Evolutionary conservation across 495 filamentous ascomycete species (phyloP).

Genomic region (Xylaria palmicola): DNA sequence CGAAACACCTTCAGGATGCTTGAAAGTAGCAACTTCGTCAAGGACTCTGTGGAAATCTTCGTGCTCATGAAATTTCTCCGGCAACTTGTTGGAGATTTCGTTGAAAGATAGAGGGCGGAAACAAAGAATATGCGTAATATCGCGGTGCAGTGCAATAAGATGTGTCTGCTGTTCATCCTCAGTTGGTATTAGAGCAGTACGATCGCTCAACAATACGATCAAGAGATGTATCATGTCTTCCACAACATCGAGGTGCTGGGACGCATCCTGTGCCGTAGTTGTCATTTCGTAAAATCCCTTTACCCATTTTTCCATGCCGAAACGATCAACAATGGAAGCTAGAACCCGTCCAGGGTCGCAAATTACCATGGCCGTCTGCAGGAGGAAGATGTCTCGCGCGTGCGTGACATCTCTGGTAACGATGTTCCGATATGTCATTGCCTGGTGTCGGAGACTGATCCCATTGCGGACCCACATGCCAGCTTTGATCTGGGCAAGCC

Average conservation of each 20-base stretch:
- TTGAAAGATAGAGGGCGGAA: slow-evolving; percentile 95
- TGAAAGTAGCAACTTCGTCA: slow-evolving; percentile 86
- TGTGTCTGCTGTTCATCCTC: slow-evolving; percentile 66
- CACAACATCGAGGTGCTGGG: slow-evolving; percentile 83
- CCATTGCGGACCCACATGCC: slow-evolving; percentile 99
- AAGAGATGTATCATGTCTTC: slow-evolving; percentile 96
- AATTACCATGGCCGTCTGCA: slow-evolving; percentile 86
- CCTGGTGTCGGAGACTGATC: slow-evolving; percentile 90
- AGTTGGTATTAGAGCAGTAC: slow-evolving; percentile 71
- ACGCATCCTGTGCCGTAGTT: slow-evolving; percentile 68
- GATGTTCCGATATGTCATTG: slow-evolving; percentile 86
- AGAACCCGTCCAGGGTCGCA: slow-evolving; percentile 83
- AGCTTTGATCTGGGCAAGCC: slow-evolving; percentile 96
- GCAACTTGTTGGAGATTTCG: slow-evolving; percentile 74
- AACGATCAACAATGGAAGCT: slow-evolving; percentile 87
- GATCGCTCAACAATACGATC: slow-evolving; percentile 85
- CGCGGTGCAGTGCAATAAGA: slow-evolving; percentile 72
- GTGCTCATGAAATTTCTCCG: slow-evolving; percentile 81
- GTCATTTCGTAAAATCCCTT: slow-evolving; percentile 72
- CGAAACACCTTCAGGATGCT: slow-evolving; percentile 82
- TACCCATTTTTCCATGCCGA: slow-evolving; percentile 87
- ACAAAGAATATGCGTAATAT: slow-evolving; percentile 91
- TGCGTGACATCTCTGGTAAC: slow-evolving; percentile 85
- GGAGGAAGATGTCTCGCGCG: slow-evolving; percentile 89
- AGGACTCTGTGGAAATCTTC: slow-evolving; percentile 78